phyloP scores from a whole-genome alignment of 371 early-diverging fungal species.

The Mucor circinelloides region DNA sequence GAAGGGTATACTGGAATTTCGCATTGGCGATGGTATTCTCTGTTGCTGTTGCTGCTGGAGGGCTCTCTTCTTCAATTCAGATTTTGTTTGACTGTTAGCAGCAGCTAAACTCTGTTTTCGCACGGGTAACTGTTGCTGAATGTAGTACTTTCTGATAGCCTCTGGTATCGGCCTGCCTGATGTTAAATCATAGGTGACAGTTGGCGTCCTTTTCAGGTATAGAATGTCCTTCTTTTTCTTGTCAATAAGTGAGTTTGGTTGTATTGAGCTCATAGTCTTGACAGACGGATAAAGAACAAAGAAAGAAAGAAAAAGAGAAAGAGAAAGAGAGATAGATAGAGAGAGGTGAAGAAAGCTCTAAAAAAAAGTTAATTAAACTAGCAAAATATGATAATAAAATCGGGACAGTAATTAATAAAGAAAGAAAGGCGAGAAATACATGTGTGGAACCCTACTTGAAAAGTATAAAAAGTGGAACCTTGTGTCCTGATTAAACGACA shows the following conservation, averaged over 20 bases:
- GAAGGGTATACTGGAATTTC: conserved; percentile 9
- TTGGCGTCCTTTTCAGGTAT: conserved; percentile 20
- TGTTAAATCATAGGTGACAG: conserved; percentile 13
- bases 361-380: conserved; percentile 1
- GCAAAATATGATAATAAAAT: not conserved
- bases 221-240: conserved; percentile 2
- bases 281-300: too few relatives aligned
- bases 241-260: not conserved
- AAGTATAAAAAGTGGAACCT: not conserved
- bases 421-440: not conserved
- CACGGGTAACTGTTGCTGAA: conserved; percentile 45
- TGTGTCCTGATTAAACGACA: not conserved
- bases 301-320: not conserved
- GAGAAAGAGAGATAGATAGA: not conserved
- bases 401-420: not conserved
- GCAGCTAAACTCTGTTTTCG: conserved; percentile 50
- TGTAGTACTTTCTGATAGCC: conserved; percentile 38
- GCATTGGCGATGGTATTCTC: not conserved
- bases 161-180: conserved; percentile 39
- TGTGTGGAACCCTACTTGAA: not conserved
- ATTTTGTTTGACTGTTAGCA: conserved; percentile 1
- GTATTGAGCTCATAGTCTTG: not conserved
- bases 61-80: not conserved
- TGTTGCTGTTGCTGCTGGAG: not conserved
- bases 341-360: not conserved